Evolutionary conservation across 805 yeast species (phyloP).

Genomic region (Lipomyces chichibuensis): DNA sequence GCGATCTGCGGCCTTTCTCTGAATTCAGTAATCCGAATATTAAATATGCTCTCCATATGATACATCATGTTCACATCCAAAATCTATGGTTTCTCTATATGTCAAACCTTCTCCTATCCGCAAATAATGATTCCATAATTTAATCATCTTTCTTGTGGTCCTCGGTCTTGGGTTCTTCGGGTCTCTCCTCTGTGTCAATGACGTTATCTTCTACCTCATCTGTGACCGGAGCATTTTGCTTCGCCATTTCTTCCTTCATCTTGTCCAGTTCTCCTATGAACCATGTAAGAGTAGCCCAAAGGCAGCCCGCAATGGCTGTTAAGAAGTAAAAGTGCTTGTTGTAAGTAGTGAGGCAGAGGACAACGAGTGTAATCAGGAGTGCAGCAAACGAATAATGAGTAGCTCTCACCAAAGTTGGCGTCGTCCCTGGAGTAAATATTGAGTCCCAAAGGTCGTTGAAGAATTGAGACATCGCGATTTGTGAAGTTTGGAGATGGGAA

Average conservation of each 20-base stretch:
- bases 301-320: conserved; percentile 57
- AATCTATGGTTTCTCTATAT: background rate
- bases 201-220: conserved; percentile 21
- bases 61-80: background rate
- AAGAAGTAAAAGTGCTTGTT: conserved; percentile 66
- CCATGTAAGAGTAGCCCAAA: conserved; percentile 88
- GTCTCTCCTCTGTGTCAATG: conserved; percentile 24
- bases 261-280: conserved; percentile 43
- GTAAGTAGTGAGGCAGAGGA: conserved; percentile 62
- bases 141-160: conserved; percentile 24
- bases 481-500: background rate
- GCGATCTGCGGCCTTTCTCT: background rate
- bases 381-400: conserved; percentile 81
- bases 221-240: conserved; percentile 38
- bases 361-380: conserved; percentile 58
- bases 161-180: conserved; percentile 20
- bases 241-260: conserved; percentile 32
- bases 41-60: background rate
- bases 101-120: background rate
- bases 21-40: background rate
- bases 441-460: conserved; percentile 82
- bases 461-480: conserved; percentile 37
- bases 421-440: conserved; percentile 87
- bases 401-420: conserved; percentile 85
- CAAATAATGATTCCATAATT: background rate